Evolutionary conservation across 257 asterid genomes (phyloP).

Genomic region (Plantago elongata): DNA sequence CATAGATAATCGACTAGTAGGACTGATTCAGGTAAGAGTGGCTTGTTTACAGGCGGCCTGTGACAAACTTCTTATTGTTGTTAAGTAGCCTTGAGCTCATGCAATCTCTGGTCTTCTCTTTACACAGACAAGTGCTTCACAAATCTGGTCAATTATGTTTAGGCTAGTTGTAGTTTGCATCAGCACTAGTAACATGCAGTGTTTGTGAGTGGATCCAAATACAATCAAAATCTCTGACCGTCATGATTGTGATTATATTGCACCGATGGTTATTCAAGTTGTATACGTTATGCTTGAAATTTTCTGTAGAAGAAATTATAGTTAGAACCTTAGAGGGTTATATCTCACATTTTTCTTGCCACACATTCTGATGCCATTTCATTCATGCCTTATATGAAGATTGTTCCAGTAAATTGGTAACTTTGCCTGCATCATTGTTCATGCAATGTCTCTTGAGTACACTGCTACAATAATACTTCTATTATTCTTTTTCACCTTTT

Average conservation of each 20-base stretch:
- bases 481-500: not conserved
- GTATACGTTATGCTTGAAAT: slow-evolving; percentile 5
- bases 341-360: slow-evolving; percentile 2
- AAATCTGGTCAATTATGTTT: not conserved
- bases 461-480: not conserved
- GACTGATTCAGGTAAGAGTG: slow-evolving; percentile 48
- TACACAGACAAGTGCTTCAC: not conserved
- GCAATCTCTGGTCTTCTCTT: not conserved
- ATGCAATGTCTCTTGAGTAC: slow-evolving; percentile 3
- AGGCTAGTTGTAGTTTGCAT: not conserved
- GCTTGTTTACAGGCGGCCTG: not conserved
- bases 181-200: not conserved
- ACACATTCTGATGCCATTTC: slow-evolving; percentile 12
- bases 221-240: not conserved
- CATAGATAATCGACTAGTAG: slow-evolving; percentile 72
- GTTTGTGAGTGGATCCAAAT: not conserved
- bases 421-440: slow-evolving; percentile 7
- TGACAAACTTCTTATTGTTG: slow-evolving; percentile 7
- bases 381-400: slow-evolving; percentile 1
- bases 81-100: slow-evolving; percentile 13
- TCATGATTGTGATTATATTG: not conserved
- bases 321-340: too few species aligned
- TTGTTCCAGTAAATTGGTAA: not conserved
- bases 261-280: slow-evolving; percentile 7
- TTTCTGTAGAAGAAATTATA: not conserved